These are phyloP conservation scores for Cantharellus anzutake DNA, from an alignment of 768 basidiomycete species.

Conservation along the genomic window DNA sequence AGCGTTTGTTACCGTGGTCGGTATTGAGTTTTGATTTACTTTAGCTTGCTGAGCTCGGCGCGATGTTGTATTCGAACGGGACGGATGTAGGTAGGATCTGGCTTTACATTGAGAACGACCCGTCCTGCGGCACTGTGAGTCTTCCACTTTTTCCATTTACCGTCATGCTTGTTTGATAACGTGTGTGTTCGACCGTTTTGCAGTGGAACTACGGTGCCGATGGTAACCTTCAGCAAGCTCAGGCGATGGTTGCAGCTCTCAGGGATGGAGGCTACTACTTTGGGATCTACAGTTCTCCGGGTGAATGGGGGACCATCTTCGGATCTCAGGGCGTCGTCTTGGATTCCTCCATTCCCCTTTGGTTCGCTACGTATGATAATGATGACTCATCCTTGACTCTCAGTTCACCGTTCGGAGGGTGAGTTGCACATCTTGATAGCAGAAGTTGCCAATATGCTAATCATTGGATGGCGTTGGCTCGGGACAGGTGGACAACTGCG, in stretches of 20 bases:
- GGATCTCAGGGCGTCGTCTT: constrained; percentile 1
- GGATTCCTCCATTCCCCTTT: constrained; percentile 1
- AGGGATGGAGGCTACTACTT: constrained; percentile 2
- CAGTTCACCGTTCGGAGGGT: background rate
- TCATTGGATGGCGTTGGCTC: background rate
- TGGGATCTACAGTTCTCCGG: constrained; percentile 5
- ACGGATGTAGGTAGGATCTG: constrained; percentile 6
- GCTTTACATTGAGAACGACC: too few relatives aligned
- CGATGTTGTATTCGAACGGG: background rate
- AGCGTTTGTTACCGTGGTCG: too few relatives aligned
- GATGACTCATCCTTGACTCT: too few relatives aligned
- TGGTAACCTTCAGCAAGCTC: background rate
- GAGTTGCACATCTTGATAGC: too few relatives aligned
- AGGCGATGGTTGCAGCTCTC: background rate
- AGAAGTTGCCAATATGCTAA: background rate
- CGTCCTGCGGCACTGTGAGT: too few relatives aligned
- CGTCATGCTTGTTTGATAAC: too few relatives aligned
- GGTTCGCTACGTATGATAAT: constrained; percentile 4
- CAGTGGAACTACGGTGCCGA: background rate
- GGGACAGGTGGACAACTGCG: constrained; percentile 7
- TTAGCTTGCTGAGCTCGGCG: constrained; percentile 4
- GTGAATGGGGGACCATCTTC: constrained; percentile 2
- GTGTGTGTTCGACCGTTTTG: too few relatives aligned
- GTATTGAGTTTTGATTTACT: too few relatives aligned
- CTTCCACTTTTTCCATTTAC: too few relatives aligned